These are phyloP conservation scores for Lichtheimia ramosa DNA, from an alignment of 371 early-diverging fungal species.

Conservation along the genomic window DNA sequence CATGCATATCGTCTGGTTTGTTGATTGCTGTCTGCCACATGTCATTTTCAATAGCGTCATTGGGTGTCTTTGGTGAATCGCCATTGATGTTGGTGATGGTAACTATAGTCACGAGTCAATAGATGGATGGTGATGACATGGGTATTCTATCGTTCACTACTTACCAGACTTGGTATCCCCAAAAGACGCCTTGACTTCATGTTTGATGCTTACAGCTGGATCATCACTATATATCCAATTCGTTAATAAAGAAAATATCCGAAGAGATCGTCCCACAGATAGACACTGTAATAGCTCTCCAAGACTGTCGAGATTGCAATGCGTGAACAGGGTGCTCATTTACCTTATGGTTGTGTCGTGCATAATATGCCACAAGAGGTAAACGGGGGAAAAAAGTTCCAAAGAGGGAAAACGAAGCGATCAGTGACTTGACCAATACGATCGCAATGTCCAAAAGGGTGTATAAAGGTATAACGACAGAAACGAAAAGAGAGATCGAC, in stretches of 20 bases:
- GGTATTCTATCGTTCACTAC: neutral
- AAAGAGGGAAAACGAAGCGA: neutral
- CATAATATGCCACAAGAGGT: neutral
- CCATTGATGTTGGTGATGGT: neutral
- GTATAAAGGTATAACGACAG: neutral
- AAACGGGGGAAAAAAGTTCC: neutral
- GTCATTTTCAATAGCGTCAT: neutral
- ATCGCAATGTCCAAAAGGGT: no score
- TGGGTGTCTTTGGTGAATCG: neutral
- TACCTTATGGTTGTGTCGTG: neutral
- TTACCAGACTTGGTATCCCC: neutral
- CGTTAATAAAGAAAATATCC: neutral
- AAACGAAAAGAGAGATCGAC: neutral
- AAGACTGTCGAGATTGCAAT: neutral
- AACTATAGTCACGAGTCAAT: slow-evolving; percentile 26
- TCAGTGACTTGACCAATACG: no score
- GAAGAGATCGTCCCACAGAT: neutral
- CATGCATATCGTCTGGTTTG: neutral
- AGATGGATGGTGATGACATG: neutral
- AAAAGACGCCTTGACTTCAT: neutral
- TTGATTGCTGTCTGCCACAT: neutral
- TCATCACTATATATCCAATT: neutral
- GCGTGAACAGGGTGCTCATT: neutral
- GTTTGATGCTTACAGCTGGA: neutral
- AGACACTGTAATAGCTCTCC: neutral